These are phyloP conservation scores for Lagenaria siceraria DNA, from an alignment of 306 rosid species.

Conservation along the genomic window DNA sequence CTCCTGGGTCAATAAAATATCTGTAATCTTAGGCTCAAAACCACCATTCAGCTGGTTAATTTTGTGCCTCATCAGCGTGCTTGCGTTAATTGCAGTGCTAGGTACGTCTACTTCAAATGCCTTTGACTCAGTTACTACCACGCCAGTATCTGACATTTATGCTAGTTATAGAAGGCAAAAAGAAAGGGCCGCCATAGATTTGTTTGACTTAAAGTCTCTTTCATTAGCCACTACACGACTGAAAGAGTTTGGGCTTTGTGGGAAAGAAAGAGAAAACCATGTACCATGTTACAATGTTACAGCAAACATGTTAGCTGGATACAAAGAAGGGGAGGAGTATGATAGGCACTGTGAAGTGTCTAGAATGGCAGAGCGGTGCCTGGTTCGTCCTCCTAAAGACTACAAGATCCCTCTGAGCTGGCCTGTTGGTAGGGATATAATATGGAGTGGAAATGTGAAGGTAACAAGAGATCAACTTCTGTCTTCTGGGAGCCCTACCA, in stretches of 20 bases:
- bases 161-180: conserved; percentile 79
- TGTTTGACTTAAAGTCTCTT: conserved; percentile 63
- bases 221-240: conserved; percentile 35
- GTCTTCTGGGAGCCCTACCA: conserved; percentile 98
- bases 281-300: conserved; percentile 95
- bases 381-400: conserved; percentile 97
- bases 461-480: conserved; percentile 93
- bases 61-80: conserved; percentile 45
- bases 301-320: conserved; percentile 52
- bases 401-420: conserved; percentile 83
- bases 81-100: conserved; percentile 60
- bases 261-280: conserved; percentile 68
- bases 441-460: conserved; percentile 97
- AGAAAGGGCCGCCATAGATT: conserved; percentile 77
- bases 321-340: conserved; percentile 73
- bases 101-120: conserved; percentile 57
- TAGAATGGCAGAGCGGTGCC: conserved; percentile 40
- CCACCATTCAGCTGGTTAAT: conserved; percentile 70
- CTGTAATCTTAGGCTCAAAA: conserved; percentile 48
- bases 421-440: conserved; percentile 88
- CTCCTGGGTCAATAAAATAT: conserved; percentile 65
- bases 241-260: conserved; percentile 69
- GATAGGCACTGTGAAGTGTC: conserved; percentile 76
- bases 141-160: conserved; percentile 41
- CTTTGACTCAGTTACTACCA: conserved; percentile 29